These are phyloP conservation scores for Kurtzmaniella fragi DNA, from an alignment of 805 yeast genomes.

Conservation along the genomic window DNA sequence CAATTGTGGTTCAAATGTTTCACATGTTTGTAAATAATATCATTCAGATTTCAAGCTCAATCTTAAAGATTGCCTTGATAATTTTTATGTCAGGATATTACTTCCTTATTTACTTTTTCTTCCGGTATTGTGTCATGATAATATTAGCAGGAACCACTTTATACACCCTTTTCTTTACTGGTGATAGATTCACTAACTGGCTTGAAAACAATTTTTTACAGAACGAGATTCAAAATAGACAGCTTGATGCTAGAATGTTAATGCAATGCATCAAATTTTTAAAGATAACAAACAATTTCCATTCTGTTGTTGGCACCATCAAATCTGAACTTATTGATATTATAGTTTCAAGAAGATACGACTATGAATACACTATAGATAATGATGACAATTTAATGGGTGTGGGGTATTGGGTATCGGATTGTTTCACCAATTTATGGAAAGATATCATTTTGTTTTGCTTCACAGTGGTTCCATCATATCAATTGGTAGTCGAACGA, in stretches of 20 bases:
- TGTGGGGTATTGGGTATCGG: constrained; percentile 6
- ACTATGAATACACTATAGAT: constrained; percentile 14
- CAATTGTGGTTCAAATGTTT: not conserved
- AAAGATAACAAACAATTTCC: not conserved
- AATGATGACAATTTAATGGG: not conserved
- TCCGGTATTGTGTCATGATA: constrained; percentile 3
- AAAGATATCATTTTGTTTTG: constrained; percentile 14
- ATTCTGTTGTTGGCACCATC: constrained; percentile 4
- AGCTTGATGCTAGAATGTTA: constrained; percentile 7
- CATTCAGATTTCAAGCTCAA: not conserved
- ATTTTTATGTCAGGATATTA: constrained; percentile 8
- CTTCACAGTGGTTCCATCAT: constrained; percentile 13
- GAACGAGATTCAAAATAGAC: constrained; percentile 5
- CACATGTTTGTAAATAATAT: constrained; percentile 1
- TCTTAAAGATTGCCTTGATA: constrained; percentile 5
- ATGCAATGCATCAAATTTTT: constrained; percentile 1
- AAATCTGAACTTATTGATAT: constrained; percentile 8
- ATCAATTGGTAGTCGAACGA: constrained; percentile 7
- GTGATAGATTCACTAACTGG: constrained; percentile 7
- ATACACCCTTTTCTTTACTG: constrained; percentile 9
- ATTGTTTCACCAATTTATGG: constrained; percentile 10
- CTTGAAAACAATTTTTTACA: constrained; percentile 7
- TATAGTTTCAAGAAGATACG: constrained; percentile 17
- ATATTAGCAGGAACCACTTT: not conserved
- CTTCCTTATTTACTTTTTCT: constrained; percentile 1